These are phyloP conservation scores for Kernera saxatilis DNA, from an alignment of 345 rosid genomes.

Conservation along the genomic window DNA sequence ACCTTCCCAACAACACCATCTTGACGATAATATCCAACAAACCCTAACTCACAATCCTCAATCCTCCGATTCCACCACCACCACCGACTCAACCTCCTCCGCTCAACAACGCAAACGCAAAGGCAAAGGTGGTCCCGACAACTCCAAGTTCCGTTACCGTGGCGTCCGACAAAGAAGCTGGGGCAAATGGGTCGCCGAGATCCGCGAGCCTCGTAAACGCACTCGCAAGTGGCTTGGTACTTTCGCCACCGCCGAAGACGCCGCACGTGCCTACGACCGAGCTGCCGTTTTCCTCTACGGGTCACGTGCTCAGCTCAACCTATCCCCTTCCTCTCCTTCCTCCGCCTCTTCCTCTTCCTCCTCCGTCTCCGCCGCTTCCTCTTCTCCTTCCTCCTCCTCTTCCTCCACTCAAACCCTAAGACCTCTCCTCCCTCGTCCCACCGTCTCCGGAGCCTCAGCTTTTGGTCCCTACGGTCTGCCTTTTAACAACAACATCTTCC, in stretches of 20 bases:
- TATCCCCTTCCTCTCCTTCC: constrained; percentile 37
- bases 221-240: constrained; percentile 87
- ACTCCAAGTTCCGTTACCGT: constrained; percentile 56
- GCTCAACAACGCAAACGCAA: constrained; percentile 35
- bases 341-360: constrained; percentile 43
- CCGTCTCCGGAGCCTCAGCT: constrained; percentile 14
- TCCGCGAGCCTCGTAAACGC: constrained; percentile 72
- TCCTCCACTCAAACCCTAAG: constrained; percentile 61
- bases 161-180: constrained; percentile 71
- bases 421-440: constrained; percentile 91
- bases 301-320: constrained; percentile 69
- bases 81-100: constrained; percentile 17
- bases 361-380: constrained; percentile 18
- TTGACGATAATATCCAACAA: constrained; percentile 12
- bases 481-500: constrained; percentile 21
- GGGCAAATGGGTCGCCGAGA: constrained; percentile 85
- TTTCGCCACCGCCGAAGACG: constrained; percentile 79
- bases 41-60: constrained; percentile 20
- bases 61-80: constrained; percentile 25
- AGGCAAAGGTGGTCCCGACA: constrained; percentile 71
- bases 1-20: constrained; percentile 32
- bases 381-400: constrained; percentile 42
- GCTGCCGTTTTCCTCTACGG: constrained; percentile 76
- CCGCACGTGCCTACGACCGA: constrained; percentile 85
- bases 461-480: constrained; percentile 21